Evolutionary conservation across 129 eudicot species (phyloP).

Genomic region (Helianthus tuberosus): DNA sequence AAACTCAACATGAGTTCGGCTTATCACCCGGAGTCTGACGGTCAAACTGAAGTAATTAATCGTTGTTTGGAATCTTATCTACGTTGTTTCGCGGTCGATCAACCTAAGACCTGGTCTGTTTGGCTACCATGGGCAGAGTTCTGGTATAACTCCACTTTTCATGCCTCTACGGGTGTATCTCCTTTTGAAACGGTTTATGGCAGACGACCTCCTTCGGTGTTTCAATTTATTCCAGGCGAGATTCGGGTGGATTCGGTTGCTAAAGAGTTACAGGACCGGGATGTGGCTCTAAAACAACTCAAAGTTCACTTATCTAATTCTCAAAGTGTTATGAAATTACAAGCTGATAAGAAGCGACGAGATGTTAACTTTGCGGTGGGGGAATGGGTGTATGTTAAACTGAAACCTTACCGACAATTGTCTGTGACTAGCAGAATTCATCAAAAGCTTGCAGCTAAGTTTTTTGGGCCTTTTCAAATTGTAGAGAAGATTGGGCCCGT

Average conservation of each 20-base stretch:
- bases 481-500: neutral
- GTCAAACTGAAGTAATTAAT: too few species aligned
- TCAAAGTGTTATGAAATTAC: neutral
- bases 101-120: neutral
- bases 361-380: neutral
- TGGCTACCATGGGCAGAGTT: neutral
- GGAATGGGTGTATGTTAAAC: neutral
- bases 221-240: neutral
- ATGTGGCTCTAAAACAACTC: neutral
- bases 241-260: neutral
- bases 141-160: neutral
- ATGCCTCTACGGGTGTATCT: neutral
- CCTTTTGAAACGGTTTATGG: neutral
- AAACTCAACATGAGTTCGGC: too few species aligned
- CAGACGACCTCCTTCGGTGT: neutral
- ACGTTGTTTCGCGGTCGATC: neutral
- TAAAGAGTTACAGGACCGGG: neutral
- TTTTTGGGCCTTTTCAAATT: neutral
- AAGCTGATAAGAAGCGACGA: too few species aligned
- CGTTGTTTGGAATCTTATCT: too few species aligned
- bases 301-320: neutral
- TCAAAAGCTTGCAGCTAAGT: neutral
- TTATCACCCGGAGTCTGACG: too few species aligned
- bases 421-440: neutral
- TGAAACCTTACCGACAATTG: neutral